phyloP scores from a whole-genome alignment of 768 basidiomycete genomes.

The Plicaturopsis crispa region DNA sequence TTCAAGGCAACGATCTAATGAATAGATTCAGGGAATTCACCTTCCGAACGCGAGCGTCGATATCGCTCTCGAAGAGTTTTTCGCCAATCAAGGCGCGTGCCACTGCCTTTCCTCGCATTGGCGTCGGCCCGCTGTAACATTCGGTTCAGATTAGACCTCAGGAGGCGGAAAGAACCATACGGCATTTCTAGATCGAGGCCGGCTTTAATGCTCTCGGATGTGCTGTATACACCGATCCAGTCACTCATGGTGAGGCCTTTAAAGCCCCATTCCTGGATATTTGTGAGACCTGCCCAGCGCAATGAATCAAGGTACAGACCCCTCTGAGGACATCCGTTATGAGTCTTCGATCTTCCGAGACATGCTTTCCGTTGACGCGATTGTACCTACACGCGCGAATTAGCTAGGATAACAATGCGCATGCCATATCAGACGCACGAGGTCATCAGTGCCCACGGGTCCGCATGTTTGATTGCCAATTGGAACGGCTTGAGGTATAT shows the following conservation, averaged over 20 bases:
- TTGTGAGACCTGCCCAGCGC: neutral
- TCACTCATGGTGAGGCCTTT: conserved; percentile 58
- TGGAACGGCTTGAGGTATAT: conserved; percentile 60
- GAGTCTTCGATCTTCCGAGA: conserved; percentile 43
- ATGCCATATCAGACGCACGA: conserved; percentile 33
- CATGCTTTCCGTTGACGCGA: conserved; percentile 53
- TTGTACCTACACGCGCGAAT: conserved; percentile 51
- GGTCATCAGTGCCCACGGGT: conserved; percentile 57
- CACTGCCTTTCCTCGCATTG: conserved; percentile 39
- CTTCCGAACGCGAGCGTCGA: conserved; percentile 26
- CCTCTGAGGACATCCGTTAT: conserved; percentile 47
- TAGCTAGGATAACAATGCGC: neutral
- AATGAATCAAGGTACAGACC: conserved; percentile 12
- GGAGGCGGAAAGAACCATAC: conserved; percentile 16
- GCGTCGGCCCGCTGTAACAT: conserved; percentile 31
- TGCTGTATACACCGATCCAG: conserved; percentile 44
- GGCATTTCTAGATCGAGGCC: conserved; percentile 64
- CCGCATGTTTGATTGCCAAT: conserved; percentile 45
- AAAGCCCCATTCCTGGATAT: conserved; percentile 50
- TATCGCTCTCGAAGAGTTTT: conserved; percentile 35
- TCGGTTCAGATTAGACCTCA: neutral
- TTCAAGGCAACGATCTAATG: neutral
- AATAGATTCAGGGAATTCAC: no score
- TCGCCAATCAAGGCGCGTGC: conserved; percentile 29
- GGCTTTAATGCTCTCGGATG: conserved; percentile 45